Evolutionary conservation across 2,329 filamentous ascomycete species (phyloP), one percentile per base, ranked within the genome.

Genomic region (Phaeosphaeriaceae sp.): DNA sequence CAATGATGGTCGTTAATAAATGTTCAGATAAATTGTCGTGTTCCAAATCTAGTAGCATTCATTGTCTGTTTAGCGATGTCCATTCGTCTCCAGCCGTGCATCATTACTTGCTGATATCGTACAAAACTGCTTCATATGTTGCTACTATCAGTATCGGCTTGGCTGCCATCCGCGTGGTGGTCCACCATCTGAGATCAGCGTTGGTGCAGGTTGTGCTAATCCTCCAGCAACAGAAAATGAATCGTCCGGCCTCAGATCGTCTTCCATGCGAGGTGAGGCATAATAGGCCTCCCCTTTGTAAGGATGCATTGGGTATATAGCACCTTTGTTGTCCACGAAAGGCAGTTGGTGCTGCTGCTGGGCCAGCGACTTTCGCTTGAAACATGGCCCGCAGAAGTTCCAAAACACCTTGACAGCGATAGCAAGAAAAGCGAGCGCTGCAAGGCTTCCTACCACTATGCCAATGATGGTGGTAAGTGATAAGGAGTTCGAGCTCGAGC

Each of bases 401-500:
- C 33, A 20, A 1, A 57, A 25, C 1, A 27, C 51, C 19, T 54
- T 62, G 9, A 60, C 4, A 3, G 41, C 22, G 24, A 42, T 21
- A 9, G 47, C 42, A n/a, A 65, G 57, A 31, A 65, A 31, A 3
- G 40, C 21, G 3, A 65, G 54, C 1, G 50, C 60, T 13, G 50
- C 54, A 9, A 65, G 13, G n/a, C 57, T 47, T 11, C 62, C 62
- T 9, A 62, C 55, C 20, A 52, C 60, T 20, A 65, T 65, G 1
- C 62, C 62, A 42, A 65, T 50, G 33, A 65, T 65, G 5, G 51
- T 49, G 7, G 54, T 36, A 10, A 50, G 52, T 3, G 59, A 60
- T 17, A 62, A 48, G 9, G 31, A 21, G 20, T 25, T 47, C 22
- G 44, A 46, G 20, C n/a, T 44, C 3, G 41, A 45, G 42, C 42